These are phyloP conservation scores for Cladobotryum mycophilum DNA, from an alignment of 2,329 filamentous ascomycete genomes.

Conservation along the genomic window DNA sequence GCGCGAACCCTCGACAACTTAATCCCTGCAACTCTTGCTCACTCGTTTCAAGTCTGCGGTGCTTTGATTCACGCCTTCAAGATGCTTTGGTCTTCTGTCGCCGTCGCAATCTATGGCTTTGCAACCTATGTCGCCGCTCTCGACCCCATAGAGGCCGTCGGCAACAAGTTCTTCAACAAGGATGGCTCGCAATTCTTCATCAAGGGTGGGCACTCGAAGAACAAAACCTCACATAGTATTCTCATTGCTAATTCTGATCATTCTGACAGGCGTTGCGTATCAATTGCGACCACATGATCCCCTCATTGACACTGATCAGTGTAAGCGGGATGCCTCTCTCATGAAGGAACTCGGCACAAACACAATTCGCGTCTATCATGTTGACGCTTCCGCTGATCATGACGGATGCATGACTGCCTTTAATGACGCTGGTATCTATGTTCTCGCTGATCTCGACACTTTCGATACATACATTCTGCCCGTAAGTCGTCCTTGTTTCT, in stretches of 20 bases:
- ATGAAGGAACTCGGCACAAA: slow-evolving; percentile 81
- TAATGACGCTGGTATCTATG: slow-evolving; percentile 72
- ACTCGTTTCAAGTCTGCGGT: background rate
- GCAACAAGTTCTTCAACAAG: slow-evolving; percentile 79
- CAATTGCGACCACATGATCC: slow-evolving; percentile 62
- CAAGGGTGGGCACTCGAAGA: slow-evolving; percentile 52
- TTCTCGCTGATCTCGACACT: slow-evolving; percentile 77
- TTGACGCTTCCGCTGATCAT: slow-evolving; percentile 66
- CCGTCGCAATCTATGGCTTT: slow-evolving; percentile 30
- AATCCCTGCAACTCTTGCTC: background rate
- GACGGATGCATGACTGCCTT: slow-evolving; percentile 75
- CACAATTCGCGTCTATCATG: slow-evolving; percentile 82
- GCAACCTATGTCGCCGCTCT: slow-evolving; percentile 33
- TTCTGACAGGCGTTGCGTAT: slow-evolving; percentile 62
- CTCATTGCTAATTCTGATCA: background rate
- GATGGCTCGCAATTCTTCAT: slow-evolving; percentile 79
- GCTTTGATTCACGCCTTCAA: background rate
- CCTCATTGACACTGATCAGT: slow-evolving; percentile 69
- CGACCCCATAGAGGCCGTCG: slow-evolving; percentile 49
- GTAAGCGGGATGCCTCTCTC: slow-evolving; percentile 63
- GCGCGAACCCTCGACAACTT: too few relatives aligned
- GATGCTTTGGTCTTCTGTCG: slow-evolving; percentile 35
- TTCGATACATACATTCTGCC: slow-evolving; percentile 63
- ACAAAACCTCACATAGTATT: background rate
- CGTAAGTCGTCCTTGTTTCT: slow-evolving; percentile 31